Conservation (phyloP, 1,139 yeast genomes). For the Candida mesenterica region DNA sequence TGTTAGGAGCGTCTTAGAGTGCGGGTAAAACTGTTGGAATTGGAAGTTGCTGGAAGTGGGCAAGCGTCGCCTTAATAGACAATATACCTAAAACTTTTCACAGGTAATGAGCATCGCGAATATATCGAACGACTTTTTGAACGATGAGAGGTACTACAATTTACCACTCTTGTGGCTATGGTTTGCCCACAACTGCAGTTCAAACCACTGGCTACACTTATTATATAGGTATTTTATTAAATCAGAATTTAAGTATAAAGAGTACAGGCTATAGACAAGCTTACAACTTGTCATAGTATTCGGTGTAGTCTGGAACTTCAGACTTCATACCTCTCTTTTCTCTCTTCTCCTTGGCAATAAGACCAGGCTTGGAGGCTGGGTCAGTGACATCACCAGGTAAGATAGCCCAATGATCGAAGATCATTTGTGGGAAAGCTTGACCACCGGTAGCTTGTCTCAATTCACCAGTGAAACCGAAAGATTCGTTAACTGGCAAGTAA, state of each 20-base stretch:
- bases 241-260: constrained; percentile 4
- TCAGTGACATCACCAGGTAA: constrained; percentile 92
- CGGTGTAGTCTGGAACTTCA: constrained; percentile 98
- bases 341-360: constrained; percentile 85
- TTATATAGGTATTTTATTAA: constrained; percentile 7
- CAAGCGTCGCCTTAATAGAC: no score
- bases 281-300: constrained; percentile 98
- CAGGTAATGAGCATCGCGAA: no score
- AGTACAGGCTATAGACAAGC: constrained; percentile 13
- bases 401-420: constrained; percentile 97
- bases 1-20: no score
- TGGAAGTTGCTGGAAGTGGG: no score
- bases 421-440: constrained; percentile 99
- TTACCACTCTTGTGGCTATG: no score
- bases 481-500: constrained; percentile 99
- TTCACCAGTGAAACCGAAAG: constrained; percentile 99
- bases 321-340: constrained; percentile 98
- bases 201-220: no score
- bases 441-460: constrained; percentile 99
- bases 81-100: no score
- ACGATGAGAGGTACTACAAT: no score
- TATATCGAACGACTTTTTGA: no score
- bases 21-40: no score
- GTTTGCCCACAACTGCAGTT: no score
- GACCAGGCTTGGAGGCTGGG: constrained; percentile 92